Conservation (phyloP, 1,139 yeast genomes). For the Yarrowia galli region DNA sequence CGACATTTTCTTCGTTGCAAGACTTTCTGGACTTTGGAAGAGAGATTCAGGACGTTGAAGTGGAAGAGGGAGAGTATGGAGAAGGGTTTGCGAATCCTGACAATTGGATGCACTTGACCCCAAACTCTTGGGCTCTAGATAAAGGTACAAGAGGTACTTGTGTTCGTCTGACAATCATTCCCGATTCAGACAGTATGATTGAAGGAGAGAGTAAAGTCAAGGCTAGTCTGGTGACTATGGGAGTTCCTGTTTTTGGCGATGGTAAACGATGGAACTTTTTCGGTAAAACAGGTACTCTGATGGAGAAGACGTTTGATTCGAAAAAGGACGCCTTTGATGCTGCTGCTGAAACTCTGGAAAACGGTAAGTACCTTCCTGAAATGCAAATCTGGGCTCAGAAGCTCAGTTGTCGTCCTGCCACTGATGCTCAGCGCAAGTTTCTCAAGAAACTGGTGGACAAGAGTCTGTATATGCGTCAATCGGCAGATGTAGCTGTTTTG, state of each 20-base stretch:
- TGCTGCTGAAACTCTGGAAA: not conserved
- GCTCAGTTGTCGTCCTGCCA: not conserved
- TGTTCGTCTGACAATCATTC: slow-evolving; percentile 8
- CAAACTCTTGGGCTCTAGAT: slow-evolving; percentile 22
- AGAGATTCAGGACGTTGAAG: slow-evolving; percentile 3
- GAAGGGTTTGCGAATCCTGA: slow-evolving; percentile 28
- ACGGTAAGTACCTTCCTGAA: not conserved
- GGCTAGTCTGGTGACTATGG: slow-evolving; percentile 27
- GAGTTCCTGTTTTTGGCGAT: not conserved
- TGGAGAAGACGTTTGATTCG: slow-evolving; percentile 2
- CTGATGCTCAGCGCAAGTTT: not conserved
- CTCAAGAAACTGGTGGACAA: slow-evolving; percentile 9
- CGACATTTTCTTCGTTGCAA: slow-evolving; percentile 6
- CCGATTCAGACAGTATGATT: not conserved
- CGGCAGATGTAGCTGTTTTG: slow-evolving; percentile 11
- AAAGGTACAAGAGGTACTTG: not conserved
- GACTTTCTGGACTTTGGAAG: slow-evolving; percentile 33
- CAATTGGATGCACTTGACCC: slow-evolving; percentile 29
- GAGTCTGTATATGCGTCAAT: slow-evolving; percentile 19
- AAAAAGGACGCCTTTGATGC: slow-evolving; percentile 24
- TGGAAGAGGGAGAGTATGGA: slow-evolving; percentile 21
- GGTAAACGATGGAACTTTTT: not conserved
- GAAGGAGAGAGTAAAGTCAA: not conserved
- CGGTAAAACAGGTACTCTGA: slow-evolving; percentile 3
- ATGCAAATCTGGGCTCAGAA: not conserved